Evolutionary conservation across 352 stramenopile genomes (phyloP), one percentile per base, ranked within the genome.

Genomic region (Phytopythium ostracodes): DNA sequence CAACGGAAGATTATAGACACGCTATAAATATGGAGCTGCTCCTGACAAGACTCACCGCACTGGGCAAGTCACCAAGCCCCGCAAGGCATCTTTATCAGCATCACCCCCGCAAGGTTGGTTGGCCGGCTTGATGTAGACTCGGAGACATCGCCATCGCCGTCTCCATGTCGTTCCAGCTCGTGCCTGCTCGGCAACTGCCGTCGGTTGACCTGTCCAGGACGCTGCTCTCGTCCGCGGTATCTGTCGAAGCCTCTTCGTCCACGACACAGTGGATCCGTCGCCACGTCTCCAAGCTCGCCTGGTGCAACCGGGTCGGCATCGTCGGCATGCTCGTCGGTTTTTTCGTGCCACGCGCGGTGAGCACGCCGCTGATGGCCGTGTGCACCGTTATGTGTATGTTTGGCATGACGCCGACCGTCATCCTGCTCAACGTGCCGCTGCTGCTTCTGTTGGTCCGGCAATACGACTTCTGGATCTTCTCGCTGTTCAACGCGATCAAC

Each of bases 381-480:
- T 44, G 46, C 9, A 36, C 58, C 18, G 36, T 62, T 2, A 36
- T 53, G 0, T 66, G 57, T 18, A 38, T 68, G 11, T 36, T 64
- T 2, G 59, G 64, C 11, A 33, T 61, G 14, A 24, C 42, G 2
- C 40, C 64, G 25, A 55, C 66, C 2, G 50, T 66, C 20, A 0
- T 61, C 51, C 18, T 73, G 3, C 64, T 68, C 56, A 72, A 57
- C 35, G 22, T 42, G 17, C 46, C 60, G 17, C 12, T 72, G 27
- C 44, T 72, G n/a, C 22, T 38, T 1, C 33, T 63, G n/a, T 18
- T 72, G 18, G 2, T 61, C 4, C 36, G 38, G 7, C 66, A 72
- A 22, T 65, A 69, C 49, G 66, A 72, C 52, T 69, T 69, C 27
- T 72, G 66, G 62, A 54, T 72, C 49, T 72, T 72, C 47, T 68